Evolutionary conservation across 2,329 filamentous ascomycete genomes (phyloP).

Genomic region (Chaetomiaceae sp.): DNA sequence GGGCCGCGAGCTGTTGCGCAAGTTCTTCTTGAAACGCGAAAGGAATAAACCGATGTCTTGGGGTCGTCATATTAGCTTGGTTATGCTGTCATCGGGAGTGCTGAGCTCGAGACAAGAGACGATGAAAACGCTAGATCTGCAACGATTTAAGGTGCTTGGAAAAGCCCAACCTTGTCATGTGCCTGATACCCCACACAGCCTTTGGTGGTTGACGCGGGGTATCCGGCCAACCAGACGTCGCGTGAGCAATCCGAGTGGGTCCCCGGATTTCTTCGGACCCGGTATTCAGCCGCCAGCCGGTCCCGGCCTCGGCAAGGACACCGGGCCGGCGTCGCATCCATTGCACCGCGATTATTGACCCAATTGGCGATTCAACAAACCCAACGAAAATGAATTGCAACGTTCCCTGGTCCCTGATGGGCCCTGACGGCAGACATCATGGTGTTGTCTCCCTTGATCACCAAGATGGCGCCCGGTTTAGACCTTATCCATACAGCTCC

Average conservation of each 20-base stretch:
- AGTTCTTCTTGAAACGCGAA: background rate
- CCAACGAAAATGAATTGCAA: no score
- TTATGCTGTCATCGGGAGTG: background rate
- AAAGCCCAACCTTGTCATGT: background rate
- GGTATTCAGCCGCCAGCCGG: background rate
- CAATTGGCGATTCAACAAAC: no score
- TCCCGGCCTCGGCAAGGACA: background rate
- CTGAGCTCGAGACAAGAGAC: background rate
- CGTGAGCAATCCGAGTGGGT: background rate
- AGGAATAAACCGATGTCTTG: background rate
- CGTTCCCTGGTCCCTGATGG: no score
- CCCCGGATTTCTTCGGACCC: background rate
- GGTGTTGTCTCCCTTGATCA: background rate
- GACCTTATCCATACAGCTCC: constrained; percentile 26
- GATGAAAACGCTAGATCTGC: background rate
- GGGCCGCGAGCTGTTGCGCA: background rate
- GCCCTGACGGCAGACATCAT: no score
- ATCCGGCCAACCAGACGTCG: background rate
- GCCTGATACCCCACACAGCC: background rate
- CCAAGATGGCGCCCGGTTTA: constrained; percentile 17
- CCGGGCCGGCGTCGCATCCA: background rate
- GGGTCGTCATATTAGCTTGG: background rate
- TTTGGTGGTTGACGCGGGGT: background rate
- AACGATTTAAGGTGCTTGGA: background rate
- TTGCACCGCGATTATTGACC: background rate